A percentile compares a stretch with the other conserved stretches of the same genome.
Evolutionary conservation across 305 asterid species (phyloP).

Genomic region (Fraxinus xanthoxyloides): DNA sequence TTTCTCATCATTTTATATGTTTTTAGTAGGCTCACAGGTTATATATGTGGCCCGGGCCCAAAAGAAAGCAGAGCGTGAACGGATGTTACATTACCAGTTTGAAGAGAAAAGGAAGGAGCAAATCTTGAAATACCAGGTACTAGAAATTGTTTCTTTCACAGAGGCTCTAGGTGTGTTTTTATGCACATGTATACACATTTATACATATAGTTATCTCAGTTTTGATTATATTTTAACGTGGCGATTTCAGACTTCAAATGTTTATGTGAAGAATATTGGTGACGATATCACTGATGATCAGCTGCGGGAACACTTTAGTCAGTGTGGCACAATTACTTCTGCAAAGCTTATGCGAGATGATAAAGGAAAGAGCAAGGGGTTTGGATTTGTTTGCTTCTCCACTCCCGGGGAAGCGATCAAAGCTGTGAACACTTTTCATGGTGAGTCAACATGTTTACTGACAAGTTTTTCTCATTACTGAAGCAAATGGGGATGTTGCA

Average conservation of each 20-base stretch:
- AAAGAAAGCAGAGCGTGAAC: conserved; percentile 80
- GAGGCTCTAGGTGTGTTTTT: conserved; percentile 5
- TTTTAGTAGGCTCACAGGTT: conserved; percentile 58
- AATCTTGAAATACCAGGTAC: conserved; percentile 65
- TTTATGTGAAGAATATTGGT: conserved; percentile 80
- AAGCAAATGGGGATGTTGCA: conserved; percentile 1
- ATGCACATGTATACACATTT: background rate
- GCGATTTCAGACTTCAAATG: conserved; percentile 62
- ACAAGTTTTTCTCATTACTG: background rate
- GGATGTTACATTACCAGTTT: conserved; percentile 57
- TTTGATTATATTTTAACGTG: conserved; percentile 8
- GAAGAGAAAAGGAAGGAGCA: conserved; percentile 78
- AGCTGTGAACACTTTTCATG: conserved; percentile 66
- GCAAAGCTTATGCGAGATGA: conserved; percentile 82
- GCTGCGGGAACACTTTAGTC: conserved; percentile 58
- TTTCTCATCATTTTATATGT: conserved; percentile 3
- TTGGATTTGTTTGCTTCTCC: conserved; percentile 93
- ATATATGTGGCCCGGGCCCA: conserved; percentile 86
- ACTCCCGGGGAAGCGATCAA: conserved; percentile 68
- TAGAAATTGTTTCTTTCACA: conserved; percentile 6
- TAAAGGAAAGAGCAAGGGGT: conserved; percentile 78
- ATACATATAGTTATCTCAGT: background rate
- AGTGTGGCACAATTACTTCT: conserved; percentile 79
- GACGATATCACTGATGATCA: conserved; percentile 68
- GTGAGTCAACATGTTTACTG: conserved; percentile 36